Evolutionary conservation across 1,284 basidiomycete genomes (phyloP), one percentile per base, ranked within the genome.

Genomic region (Earliella scabrosa): DNA sequence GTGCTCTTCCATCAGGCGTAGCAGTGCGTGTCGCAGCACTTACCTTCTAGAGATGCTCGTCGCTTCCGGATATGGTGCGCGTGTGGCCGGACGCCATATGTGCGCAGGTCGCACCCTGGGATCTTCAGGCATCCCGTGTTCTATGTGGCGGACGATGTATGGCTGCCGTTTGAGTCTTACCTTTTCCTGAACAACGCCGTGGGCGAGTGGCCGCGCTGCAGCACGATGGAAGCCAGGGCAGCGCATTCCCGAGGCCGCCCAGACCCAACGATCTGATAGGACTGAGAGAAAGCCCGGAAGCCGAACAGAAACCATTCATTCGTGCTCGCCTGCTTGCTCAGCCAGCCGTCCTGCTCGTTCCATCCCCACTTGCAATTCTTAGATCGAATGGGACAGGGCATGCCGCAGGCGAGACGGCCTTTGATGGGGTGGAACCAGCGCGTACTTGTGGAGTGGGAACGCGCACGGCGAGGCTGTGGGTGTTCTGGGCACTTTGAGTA

Each of bases 11-110:
- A 61, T 58, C 56, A 58, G 56, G 40, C 34, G 39, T 43, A 27
- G 41, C 53, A 46, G 35, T 43, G 40, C 59, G 54, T 57, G 59
- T 57, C 36, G 55, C 55, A 48, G 45, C 43, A 31, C 41, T 40
- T 61, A 36, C 59, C 59, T 47, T 53, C 39, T 55, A 21, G 21
- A 47, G 54, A 50, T 54, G 60, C 60, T 62, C 60, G 57, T 54
- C 60, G 56, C 36, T 11, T 9, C 49, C 57, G 23, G 23, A 59
- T 56, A 38, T 40, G 60, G 54, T 21, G 45, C 39, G 35, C 35
- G 47, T 57, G 52, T 59, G 60, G 54, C 57, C 56, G 53, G 52
- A 43, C 53, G 55, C 45, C 32, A 46, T 52, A 46, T 56, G 56
- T 16, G 48, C 50, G 38, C n/a, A 34, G 41, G 13, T 38, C 32